Evolutionary conservation across 768 basidiomycete genomes (phyloP), one percentile per base, ranked within the genome.

Genomic region (Podaxis rugospora): DNA sequence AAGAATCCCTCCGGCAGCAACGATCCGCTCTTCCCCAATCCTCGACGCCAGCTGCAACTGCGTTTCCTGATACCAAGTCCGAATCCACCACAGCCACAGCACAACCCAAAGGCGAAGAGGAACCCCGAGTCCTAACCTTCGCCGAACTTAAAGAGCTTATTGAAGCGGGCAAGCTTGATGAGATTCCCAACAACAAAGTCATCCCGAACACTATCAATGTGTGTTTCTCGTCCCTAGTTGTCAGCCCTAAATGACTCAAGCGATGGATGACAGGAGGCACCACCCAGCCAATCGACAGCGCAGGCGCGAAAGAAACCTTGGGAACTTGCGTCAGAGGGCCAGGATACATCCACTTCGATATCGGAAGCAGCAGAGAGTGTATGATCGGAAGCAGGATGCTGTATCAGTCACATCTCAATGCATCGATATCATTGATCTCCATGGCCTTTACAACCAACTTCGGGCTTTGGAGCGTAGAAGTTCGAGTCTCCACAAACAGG

Each of bases 101-200:
- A 46, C 56, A 65, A 37, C n/a, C 36, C 35, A 10, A 16, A 54
- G 28, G 59, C 27, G 32, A 32, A 9, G 62, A 68, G 14, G 78
- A 82, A 64, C 68, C 75, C n/a, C 80, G 72, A 14, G 71, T 78
- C 27, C 73, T 92, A 61, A 83, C 83, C 0, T 88, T 93, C 64
- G 76, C 82, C 1, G 86, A 92, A 70, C 73, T 93, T 56, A 83
- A 89, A 66, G 78, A 78, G 37, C 75, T 93, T 61, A 89, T 93
- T 61, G 83, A 89, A 66, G 76, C 87, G 18, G 90, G 90, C 16
- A 83, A 80, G 63, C 81, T 83, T 3, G 88, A 90, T 64, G 74
- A 85, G 68, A 90, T 93, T 39, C 91, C 91, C 1, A 89, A 92
- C 66, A 93, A 92, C 69, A 89, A 86, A 65, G 62, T 79, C 57